phyloP scores from a whole-genome alignment of 1,284 basidiomycete genomes.

The Microbotryomycetes sp. region DNA sequence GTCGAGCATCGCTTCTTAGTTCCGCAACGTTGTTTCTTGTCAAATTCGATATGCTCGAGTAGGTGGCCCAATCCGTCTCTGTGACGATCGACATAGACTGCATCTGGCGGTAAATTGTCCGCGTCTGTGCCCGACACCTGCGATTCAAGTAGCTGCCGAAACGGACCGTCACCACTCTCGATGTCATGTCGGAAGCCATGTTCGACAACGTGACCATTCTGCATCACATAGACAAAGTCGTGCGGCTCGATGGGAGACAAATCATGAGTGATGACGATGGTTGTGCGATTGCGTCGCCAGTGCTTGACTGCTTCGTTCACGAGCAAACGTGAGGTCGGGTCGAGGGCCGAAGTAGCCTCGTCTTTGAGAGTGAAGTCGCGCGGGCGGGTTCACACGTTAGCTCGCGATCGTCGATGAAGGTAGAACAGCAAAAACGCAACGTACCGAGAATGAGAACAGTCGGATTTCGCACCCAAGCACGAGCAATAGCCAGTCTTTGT shows the following conservation, averaged over 20 bases:
- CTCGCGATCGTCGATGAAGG: background rate
- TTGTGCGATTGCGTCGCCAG: conserved; percentile 78
- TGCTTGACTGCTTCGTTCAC: conserved; percentile 81
- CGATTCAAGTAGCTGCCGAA: conserved; percentile 43
- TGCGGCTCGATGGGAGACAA: conserved; percentile 67
- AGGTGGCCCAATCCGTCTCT: too few species aligned
- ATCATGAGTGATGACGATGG: conserved; percentile 95
- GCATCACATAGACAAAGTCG: conserved; percentile 91
- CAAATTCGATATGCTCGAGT: conserved; percentile 1
- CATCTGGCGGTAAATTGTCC: conserved; percentile 6
- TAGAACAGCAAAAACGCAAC: conserved; percentile 44
- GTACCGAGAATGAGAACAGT: conserved; percentile 82
- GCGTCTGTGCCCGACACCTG: conserved; percentile 41
- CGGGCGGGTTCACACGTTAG: background rate
- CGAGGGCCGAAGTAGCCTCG: conserved; percentile 92
- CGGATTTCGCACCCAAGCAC: conserved; percentile 79
- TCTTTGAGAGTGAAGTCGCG: conserved; percentile 58
- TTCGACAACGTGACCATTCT: conserved; percentile 71
- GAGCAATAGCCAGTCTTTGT: conserved; percentile 84
- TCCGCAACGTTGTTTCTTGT: too few species aligned
- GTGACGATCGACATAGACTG: background rate
- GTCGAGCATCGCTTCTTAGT: background rate
- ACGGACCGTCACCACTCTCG: conserved; percentile 48
- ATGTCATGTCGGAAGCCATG: conserved; percentile 78
- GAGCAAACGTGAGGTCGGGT: conserved; percentile 75